Evolutionary conservation across 2,329 filamentous ascomycete species (phyloP).

Genomic region (Exophiala aquamarina): DNA sequence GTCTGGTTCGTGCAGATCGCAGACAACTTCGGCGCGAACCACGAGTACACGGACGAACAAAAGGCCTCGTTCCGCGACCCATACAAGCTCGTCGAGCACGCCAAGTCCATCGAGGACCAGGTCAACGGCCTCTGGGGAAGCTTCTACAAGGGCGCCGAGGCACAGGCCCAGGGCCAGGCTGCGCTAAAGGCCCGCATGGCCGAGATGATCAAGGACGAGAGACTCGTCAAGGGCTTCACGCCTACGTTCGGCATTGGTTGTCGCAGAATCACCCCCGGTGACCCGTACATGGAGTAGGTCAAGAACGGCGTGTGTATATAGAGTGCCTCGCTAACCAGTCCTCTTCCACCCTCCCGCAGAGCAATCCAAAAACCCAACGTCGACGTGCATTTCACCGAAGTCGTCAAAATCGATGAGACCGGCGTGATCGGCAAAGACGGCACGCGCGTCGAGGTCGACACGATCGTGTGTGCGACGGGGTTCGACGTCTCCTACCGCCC

Average conservation of each 20-base stretch:
- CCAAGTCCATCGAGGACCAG: constrained; percentile 48
- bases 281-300: constrained; percentile 48
- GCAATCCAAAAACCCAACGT: constrained; percentile 53
- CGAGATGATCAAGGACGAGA: constrained; percentile 52
- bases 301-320: no score
- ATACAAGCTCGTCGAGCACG: constrained; percentile 42
- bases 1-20: constrained; percentile 43
- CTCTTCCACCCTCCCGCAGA: constrained; percentile 2
- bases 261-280: constrained; percentile 49
- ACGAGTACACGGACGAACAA: constrained; percentile 43
- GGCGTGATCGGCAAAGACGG: constrained; percentile 40
- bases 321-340: neutral
- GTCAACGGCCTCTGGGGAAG: constrained; percentile 49
- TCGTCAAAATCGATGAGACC: constrained; percentile 45
- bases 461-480: constrained; percentile 42
- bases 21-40: constrained; percentile 46
- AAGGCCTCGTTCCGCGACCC: constrained; percentile 44
- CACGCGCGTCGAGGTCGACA: constrained; percentile 34
- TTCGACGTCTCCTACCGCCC: constrained; percentile 43
- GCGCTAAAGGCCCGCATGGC: constrained; percentile 46
- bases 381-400: constrained; percentile 51
- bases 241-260: constrained; percentile 48
- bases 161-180: constrained; percentile 40
- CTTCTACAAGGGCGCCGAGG: constrained; percentile 45
- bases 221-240: constrained; percentile 49